These are phyloP conservation scores for Xylariomycetidae sp. DNA, from an alignment of 2,329 filamentous ascomycete species.

Conservation along the genomic window DNA sequence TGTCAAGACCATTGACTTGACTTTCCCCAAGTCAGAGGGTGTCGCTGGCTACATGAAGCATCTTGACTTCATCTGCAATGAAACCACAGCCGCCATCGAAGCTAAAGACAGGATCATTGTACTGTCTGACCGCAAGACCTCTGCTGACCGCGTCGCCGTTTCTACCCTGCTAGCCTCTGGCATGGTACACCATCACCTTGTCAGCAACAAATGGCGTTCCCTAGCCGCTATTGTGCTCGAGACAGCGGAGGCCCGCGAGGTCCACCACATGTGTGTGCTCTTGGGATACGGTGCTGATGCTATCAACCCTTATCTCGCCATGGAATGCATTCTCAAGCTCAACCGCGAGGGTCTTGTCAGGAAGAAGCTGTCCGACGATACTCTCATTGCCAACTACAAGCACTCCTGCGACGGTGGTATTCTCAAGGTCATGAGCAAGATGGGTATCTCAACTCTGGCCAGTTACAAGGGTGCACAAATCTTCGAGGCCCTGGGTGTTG, in stretches of 20 bases:
- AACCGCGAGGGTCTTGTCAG: conserved; percentile 88
- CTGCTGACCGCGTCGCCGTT: conserved; percentile 73
- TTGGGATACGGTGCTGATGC: conserved; percentile 92
- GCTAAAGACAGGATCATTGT: conserved; percentile 80
- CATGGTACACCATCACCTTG: conserved; percentile 91
- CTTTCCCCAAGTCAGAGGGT: conserved; percentile 82
- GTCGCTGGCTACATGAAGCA: conserved; percentile 79
- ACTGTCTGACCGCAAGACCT: conserved; percentile 82
- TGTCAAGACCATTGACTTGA: conserved; percentile 85
- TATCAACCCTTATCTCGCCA: conserved; percentile 88
- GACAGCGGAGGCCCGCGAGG: conserved; percentile 91
- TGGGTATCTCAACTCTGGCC: conserved; percentile 95
- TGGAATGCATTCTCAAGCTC: conserved; percentile 96
- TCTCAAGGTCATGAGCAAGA: conserved; percentile 98
- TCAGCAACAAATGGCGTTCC: conserved; percentile 92
- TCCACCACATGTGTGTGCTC: conserved; percentile 98
- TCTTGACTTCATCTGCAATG: conserved; percentile 81
- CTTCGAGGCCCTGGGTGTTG: conserved; percentile 90
- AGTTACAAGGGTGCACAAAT: conserved; percentile 98
- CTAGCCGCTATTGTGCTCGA: conserved; percentile 82
- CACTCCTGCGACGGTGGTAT: conserved; percentile 95
- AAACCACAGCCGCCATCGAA: conserved; percentile 77
- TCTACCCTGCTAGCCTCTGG: conserved; percentile 84
- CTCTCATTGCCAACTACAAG: conserved; percentile 92
- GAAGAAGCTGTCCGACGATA: conserved; percentile 76